These are phyloP conservation scores for Curvularia lunata DNA, from an alignment of 2,329 filamentous ascomycete species.

Conservation along the genomic window DNA sequence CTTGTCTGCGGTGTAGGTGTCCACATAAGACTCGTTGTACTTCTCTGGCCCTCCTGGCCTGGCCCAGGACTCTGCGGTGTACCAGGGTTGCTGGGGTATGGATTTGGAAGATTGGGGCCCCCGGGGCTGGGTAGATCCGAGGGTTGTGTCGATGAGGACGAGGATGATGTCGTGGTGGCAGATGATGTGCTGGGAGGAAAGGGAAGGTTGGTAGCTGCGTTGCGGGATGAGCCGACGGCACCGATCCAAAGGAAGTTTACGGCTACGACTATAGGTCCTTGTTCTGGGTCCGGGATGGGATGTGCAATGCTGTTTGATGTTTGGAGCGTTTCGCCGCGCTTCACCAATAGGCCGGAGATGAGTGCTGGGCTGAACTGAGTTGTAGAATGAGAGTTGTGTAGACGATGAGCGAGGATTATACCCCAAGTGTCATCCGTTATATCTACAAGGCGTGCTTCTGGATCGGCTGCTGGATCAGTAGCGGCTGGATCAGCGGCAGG, in stretches of 20 bases:
- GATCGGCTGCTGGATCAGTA: slow-evolving; percentile 56
- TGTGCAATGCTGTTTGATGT: slow-evolving; percentile 19
- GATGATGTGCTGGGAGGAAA: slow-evolving; percentile 32
- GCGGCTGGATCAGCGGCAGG: slow-evolving; percentile 59
- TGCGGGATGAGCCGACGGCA: slow-evolving; percentile 48
- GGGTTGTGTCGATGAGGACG: slow-evolving; percentile 12
- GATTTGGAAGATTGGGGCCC: slow-evolving; percentile 6
- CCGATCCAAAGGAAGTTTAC: slow-evolving; percentile 57
- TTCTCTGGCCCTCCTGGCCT: slow-evolving; percentile 17
- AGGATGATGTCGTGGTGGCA: neutral
- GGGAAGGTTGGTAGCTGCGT: slow-evolving; percentile 26
- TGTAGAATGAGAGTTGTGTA: slow-evolving; percentile 46
- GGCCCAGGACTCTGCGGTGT: slow-evolving; percentile 20
- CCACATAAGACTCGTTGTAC: slow-evolving; percentile 42
- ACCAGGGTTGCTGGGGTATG: slow-evolving; percentile 9
- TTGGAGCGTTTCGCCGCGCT: slow-evolving; percentile 43
- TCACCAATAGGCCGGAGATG: slow-evolving; percentile 53
- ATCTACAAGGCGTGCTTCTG: slow-evolving; percentile 74
- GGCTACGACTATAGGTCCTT: slow-evolving; percentile 46
- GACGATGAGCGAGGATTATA: slow-evolving; percentile 69
- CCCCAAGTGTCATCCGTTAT: slow-evolving; percentile 78
- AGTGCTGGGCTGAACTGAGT: slow-evolving; percentile 47
- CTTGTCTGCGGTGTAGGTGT: slow-evolving; percentile 42
- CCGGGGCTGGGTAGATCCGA: slow-evolving; percentile 35
- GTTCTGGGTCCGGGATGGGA: slow-evolving; percentile 31